Evolutionary conservation across 352 stramenopile species (phyloP).

Genomic region (Aphanomyces astaci): DNA sequence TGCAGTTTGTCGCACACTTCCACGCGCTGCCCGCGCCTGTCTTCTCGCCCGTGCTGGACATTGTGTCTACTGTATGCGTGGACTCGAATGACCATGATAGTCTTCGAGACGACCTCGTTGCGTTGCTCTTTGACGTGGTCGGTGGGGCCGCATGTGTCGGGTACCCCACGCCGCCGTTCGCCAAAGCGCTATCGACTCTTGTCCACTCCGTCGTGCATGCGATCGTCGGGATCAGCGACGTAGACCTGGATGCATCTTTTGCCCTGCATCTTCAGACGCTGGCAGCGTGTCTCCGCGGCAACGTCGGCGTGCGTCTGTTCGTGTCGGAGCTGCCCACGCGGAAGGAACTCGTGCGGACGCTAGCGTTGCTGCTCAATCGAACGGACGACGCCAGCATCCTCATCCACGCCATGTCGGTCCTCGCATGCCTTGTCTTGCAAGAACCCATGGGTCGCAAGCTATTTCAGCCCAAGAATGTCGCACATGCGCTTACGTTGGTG

Average conservation of each 20-base stretch:
- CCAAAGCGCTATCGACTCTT: constrained; percentile 62
- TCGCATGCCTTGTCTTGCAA: constrained; percentile 58
- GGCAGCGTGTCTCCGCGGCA: constrained; percentile 55
- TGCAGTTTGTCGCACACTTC: constrained; percentile 7
- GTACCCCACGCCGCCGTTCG: constrained; percentile 62
- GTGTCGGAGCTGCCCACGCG: constrained; percentile 67
- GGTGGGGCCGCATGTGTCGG: constrained; percentile 30
- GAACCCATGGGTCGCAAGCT: constrained; percentile 72
- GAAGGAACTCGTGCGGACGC: constrained; percentile 72
- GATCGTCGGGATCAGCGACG: constrained; percentile 10
- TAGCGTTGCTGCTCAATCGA: constrained; percentile 75
- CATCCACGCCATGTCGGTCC: constrained; percentile 68
- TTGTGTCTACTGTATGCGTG: background rate
- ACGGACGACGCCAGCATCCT: constrained; percentile 66
- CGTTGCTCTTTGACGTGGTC: background rate
- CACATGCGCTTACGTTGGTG: constrained; percentile 59
- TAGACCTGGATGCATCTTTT: constrained; percentile 43
- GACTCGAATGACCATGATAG: background rate
- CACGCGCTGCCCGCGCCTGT: background rate
- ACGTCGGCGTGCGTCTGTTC: constrained; percentile 67
- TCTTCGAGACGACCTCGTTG: constrained; percentile 8
- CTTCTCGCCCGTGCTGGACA: constrained; percentile 1
- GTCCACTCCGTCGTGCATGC: constrained; percentile 33
- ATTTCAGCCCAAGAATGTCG: constrained; percentile 74
- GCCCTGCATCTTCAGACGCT: constrained; percentile 64